Evolutionary conservation across 768 basidiomycete genomes (phyloP).

Genomic region (Postia placenta): DNA sequence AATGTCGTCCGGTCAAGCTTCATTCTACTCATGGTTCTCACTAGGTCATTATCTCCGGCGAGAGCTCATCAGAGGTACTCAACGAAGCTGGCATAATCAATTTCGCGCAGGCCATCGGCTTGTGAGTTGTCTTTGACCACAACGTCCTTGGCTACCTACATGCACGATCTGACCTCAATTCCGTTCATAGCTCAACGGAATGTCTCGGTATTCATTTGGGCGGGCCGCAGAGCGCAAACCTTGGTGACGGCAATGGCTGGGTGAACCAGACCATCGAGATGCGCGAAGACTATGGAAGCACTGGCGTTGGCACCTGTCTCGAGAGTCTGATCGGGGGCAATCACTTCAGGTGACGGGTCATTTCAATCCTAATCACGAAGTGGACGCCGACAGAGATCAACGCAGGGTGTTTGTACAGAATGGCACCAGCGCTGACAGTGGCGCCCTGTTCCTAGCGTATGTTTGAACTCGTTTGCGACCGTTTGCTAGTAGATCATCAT

Average conservation of each 20-base stretch:
- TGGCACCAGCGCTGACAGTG: slow-evolving; percentile 41
- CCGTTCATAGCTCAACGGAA: slow-evolving; percentile 35
- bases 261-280: slow-evolving; percentile 41
- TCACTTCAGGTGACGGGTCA: slow-evolving; percentile 35
- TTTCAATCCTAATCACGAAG: neutral
- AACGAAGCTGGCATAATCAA: slow-evolving; percentile 51
- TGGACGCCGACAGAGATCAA: no score
- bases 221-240: slow-evolving; percentile 34
- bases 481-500: neutral
- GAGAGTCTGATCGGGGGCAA: slow-evolving; percentile 42
- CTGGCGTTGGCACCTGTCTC: slow-evolving; percentile 35
- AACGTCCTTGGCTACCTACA: no score
- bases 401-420: slow-evolving; percentile 53
- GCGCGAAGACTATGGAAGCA: slow-evolving; percentile 34
- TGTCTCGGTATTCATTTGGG: slow-evolving; percentile 33
- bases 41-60: slow-evolving; percentile 59
- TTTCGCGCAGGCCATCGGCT: slow-evolving; percentile 56
- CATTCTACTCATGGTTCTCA: neutral
- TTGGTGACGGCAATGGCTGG: slow-evolving; percentile 42
- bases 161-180: no score
- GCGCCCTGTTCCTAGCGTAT: slow-evolving; percentile 55
- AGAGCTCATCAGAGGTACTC: slow-evolving; percentile 52
- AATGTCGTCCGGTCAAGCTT: neutral
- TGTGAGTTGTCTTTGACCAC: slow-evolving; percentile 45
- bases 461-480: slow-evolving; percentile 10